Evolutionary conservation across 148 eudicot genomes (phyloP), one percentile per base, ranked within the genome.

Genomic region (Silene latifolia): DNA sequence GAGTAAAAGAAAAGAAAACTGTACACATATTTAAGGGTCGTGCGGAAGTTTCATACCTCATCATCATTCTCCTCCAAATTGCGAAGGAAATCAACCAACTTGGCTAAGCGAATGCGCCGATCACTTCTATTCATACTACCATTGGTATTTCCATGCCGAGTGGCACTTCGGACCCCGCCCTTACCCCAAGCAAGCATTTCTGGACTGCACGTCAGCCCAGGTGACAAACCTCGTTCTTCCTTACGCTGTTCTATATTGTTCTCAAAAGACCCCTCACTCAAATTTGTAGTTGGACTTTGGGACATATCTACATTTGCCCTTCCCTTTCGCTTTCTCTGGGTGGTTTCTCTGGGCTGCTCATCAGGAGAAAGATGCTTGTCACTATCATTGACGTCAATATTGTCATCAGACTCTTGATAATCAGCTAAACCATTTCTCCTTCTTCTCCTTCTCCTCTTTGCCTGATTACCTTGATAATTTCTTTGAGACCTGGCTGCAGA

Each of bases 141-240:
- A 68, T 53, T 75, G 19, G 20, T 72, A 62, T 59, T 75, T 39
- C 76, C 75, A 67, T 75, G 56, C 29, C 82, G 69, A 12, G 79
- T 48, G 48, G 64, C 66, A 62, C 85, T 86, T 61, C 89, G 83
- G 73, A 77, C 75, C 21, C 85, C 89, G 51, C 85, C 89, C 75
- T 76, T 61, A 1, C 89, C 89, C 89, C 89, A 86, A 69, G 87
- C 83, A 73, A 86, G 85, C 81, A 75, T 71, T 74, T 86, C 87
- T n/a, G 85, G 56, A 62, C 72, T 80, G 68, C 77, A 24, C 11
- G 77, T 48, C 61, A 76, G 60, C 63, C 73, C 85, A 71, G 74
- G 74, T 42, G 84, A 72, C 53, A 69, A 57, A 15, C 44, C 76
- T 35, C 57, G 75, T 63, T 58, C 78, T 76, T 82, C 87, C 65